Percentiles rank a stretch among this genome's conserved stretches.
Evolutionary conservation across 208 protist species (phyloP).

Genomic region (Sergeia podlipaevii): DNA sequence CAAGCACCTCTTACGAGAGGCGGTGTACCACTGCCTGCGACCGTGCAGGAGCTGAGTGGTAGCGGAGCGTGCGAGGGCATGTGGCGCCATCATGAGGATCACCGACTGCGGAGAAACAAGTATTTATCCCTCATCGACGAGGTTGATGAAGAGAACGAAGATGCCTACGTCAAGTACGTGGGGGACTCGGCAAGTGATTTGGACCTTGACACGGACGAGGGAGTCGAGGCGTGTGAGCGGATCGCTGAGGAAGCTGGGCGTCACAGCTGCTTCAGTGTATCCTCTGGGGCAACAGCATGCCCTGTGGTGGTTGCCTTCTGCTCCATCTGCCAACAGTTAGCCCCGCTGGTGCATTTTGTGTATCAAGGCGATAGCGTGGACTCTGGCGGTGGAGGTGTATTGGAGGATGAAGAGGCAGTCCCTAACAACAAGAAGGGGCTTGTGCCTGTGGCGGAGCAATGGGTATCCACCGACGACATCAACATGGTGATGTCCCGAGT

Average conservation of each 20-base stretch:
- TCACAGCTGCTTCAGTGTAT: slow-evolving; percentile 50
- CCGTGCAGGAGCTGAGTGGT: slow-evolving; percentile 1
- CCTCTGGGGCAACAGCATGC: slow-evolving; percentile 32
- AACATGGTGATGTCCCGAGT: slow-evolving; percentile 11
- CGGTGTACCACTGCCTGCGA: slow-evolving; percentile 24
- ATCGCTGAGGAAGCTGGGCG: slow-evolving; percentile 37
- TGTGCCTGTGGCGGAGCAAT: not conserved
- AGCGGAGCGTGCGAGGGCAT: not conserved
- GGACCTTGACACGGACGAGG: slow-evolving; percentile 17
- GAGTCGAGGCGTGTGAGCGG: slow-evolving; percentile 26
- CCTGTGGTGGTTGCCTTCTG: slow-evolving; percentile 53
- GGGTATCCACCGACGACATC: slow-evolving; percentile 1
- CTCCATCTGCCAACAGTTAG: slow-evolving; percentile 45
- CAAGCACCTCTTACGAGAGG: slow-evolving; percentile 1
- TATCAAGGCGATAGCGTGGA: too few species aligned
- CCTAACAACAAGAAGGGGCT: too few species aligned
- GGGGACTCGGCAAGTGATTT: slow-evolving; percentile 10
- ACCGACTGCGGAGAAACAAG: slow-evolving; percentile 13
- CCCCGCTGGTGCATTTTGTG: slow-evolving; percentile 31
- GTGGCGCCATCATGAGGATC: slow-evolving; percentile 9
- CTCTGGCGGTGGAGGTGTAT: too few species aligned
- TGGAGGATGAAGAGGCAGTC: too few species aligned
- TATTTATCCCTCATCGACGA: slow-evolving; percentile 31
- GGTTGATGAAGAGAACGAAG: slow-evolving; percentile 8
- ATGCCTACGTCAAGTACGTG: slow-evolving; percentile 5